Evolutionary conservation across 768 basidiomycete species (phyloP), one percentile per base, ranked within the genome.

Genomic region (Boletus insuetus): DNA sequence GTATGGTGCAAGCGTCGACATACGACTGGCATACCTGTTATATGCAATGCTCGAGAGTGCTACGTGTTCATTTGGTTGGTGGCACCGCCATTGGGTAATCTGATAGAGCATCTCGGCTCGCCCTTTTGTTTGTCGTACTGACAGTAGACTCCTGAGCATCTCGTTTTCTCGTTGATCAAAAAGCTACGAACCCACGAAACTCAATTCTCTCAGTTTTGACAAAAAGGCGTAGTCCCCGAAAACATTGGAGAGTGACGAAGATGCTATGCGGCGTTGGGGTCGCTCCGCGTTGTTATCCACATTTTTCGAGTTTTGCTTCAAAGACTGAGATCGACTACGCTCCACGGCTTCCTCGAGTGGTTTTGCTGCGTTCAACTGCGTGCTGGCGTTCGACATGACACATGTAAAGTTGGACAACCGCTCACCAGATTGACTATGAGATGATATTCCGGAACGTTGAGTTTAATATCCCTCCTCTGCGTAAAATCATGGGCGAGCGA

Each of bases 51-150:
- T 81, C 58, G 77, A 80, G 12, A 58, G 49, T 14, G 57, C 54
- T 4, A 70, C 60, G 14, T 73, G 65, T 3, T 77, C 75, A 17
- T 74, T 64, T 17, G 67, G 53, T 45, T 74, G 69, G 31, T 69
- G 60, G 38, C 72, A 72, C 51, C 71, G 67, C 39, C 74, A 68
- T 35, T 80, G 72, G 2, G 72, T 66, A 12, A 73, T 64, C 11
- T 78, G 71, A 67, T 31, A 80, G 69, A 58, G 79, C 74, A 55
- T 78, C 77, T 3, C 64, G 64, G 78, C 69, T 31, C 88, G 78
- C 5, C 82, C 77, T 63, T 83, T 81, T 4, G 84, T 63, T 63
- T 90, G 87, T 54, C 84, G 81, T 6, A 81, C 86, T 87, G 45
- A 12, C n/a, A 9, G 7, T 10, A 10, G 32, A 32, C 9, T 26